These are phyloP conservation scores for Vaucheria bursata DNA, from an alignment of 352 stramenopile genomes.

Conservation along the genomic window DNA sequence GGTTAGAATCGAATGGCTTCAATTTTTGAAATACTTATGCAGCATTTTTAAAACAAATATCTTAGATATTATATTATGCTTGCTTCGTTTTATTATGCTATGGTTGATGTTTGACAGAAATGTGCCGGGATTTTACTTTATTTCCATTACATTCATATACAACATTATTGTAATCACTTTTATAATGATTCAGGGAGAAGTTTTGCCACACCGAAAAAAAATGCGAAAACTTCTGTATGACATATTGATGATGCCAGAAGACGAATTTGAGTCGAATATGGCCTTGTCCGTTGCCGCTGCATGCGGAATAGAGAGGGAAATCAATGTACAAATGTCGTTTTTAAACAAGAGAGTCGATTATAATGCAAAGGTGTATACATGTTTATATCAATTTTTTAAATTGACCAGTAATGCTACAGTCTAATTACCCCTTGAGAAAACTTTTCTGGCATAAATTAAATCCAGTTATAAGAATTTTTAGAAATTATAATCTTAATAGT, in stretches of 20 bases:
- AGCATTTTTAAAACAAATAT: no score
- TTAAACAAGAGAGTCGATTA: neutral
- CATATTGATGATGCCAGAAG: conserved; percentile 12
- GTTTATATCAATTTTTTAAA: neutral
- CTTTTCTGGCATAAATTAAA: neutral
- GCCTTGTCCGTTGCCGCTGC: neutral
- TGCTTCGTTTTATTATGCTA: no score
- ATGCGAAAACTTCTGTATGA: conserved; percentile 28
- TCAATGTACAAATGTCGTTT: neutral
- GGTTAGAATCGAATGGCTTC: no score
- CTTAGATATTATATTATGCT: no score
- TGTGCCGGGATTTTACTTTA: no score
- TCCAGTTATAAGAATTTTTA: no score
- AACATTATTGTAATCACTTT: neutral
- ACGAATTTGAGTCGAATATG: neutral
- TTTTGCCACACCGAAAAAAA: conserved; percentile 14
- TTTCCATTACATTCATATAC: no score
- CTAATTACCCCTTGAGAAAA: neutral
- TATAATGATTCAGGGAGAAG: conserved; percentile 5
- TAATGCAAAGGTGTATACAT: neutral
- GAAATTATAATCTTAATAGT: no score
- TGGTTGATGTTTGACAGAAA: no score
- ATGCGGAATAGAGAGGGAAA: neutral
- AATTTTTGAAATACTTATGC: no score
- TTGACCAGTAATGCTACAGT: neutral